Evolutionary conservation across 257 asterid species (phyloP).

Genomic region (Cruciata laevipes): DNA sequence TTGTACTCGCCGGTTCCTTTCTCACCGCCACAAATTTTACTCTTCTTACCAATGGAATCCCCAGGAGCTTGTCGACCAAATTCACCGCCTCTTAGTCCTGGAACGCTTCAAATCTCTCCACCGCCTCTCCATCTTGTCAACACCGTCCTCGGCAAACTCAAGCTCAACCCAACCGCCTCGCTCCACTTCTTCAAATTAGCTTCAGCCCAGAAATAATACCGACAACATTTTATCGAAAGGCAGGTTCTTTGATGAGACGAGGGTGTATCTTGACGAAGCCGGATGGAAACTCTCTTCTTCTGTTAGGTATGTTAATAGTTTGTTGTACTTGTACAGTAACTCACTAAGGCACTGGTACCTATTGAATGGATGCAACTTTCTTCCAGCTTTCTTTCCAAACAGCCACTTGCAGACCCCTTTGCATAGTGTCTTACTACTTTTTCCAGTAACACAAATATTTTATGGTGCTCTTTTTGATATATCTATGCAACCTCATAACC

Average conservation of each 20-base stretch:
- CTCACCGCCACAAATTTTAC: conserved; percentile 11
- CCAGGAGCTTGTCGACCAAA: conserved; percentile 32
- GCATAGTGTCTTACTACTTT: neutral
- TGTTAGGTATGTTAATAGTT: neutral
- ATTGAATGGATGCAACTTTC: neutral
- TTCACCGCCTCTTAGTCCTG: conserved; percentile 63
- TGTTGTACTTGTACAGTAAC: conserved; percentile 3
- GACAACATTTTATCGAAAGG: conserved; percentile 69
- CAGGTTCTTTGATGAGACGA: conserved; percentile 57
- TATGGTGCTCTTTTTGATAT: neutral
- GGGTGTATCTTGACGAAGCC: conserved; percentile 30
- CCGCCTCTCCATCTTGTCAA: conserved; percentile 42
- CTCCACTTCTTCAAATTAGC: conserved; percentile 72
- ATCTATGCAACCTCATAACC: neutral
- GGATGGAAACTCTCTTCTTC: neutral
- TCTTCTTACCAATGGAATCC: conserved; percentile 8
- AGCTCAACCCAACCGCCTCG: conserved; percentile 51
- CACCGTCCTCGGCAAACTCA: conserved; percentile 54
- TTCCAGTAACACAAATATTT: neutral
- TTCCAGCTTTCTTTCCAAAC: neutral
- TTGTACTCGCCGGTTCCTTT: conserved; percentile 10
- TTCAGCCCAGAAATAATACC: conserved; percentile 38
- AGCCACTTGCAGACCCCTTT: neutral
- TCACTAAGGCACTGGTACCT: too few species aligned
- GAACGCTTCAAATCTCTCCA: conserved; percentile 52